Base-by-base conservation (phyloP, 805 yeast genomes). In the Candida vartiovaarae region DNA sequence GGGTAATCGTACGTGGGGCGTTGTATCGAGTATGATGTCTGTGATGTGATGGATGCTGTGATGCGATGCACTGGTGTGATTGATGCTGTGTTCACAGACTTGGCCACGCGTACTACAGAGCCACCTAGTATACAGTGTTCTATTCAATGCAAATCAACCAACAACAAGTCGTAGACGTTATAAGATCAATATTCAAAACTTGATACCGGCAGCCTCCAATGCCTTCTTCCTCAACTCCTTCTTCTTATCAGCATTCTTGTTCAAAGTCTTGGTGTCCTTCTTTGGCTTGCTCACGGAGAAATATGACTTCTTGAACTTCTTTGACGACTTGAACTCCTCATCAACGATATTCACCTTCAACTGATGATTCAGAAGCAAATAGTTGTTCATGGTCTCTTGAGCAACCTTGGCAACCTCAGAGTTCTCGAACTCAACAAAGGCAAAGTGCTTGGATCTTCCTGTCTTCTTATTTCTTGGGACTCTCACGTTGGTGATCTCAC, bases 301-400 rank as follows among this genome's bases (percentile, higher is more conserved):
- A 32, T 55, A 66, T 36, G 59, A 59, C 56, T 62, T 61, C 47
- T 54, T 65, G 48, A 61, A 61, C 47, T 60, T 66, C 52, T 55
- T 53, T 41, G 68, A 62, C 35, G 64, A 64, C 45, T 68, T 66
- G 41, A 45, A 48, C 50, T 71, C 61, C 54, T 75, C 71, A 54
- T 78, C 75, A 8, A 76, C 72, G 39, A 75, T 62, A 45, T 75
- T 76, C 32, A 84, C 90, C 64, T 85, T 82, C 54, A 93, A 68
- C 49, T 90, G 75, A 64, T 91, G 97, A 6, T 95, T 95, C 67
- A 86, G 81, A 37, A 93, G 61, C 49, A 93, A 73, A 58, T 93
- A 93, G 66, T 93, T 93, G 66, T 93, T 82, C 99, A 93, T 93
- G 38, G 97, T 82, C 52, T 93, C 98, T 48, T 84, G 85, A 3